phyloP scores from a whole-genome alignment of 1,284 basidiomycete genomes.

The Tylopilus sp. region DNA sequence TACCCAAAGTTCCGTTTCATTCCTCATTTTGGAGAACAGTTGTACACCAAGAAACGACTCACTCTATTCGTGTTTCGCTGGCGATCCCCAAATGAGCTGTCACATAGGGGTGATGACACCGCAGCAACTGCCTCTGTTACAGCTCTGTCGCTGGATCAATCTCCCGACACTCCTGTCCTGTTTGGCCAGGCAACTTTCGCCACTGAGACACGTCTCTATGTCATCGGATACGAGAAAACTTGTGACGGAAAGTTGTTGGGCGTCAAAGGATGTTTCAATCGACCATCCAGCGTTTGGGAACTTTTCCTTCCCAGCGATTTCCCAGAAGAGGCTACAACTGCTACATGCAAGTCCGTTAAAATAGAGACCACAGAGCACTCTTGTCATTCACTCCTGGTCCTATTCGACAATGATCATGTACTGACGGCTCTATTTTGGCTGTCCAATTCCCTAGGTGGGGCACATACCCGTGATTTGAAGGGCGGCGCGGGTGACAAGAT shows the following conservation, averaged over 20 bases:
- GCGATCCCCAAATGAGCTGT: constrained; percentile 15
- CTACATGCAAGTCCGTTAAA: constrained; percentile 30
- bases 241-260: constrained; percentile 58
- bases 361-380: constrained; percentile 44
- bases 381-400: constrained; percentile 54
- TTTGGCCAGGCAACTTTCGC: constrained; percentile 59
- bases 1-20: constrained; percentile 49
- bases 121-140: constrained; percentile 7
- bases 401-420: constrained; percentile 31
- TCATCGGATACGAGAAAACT: constrained; percentile 59
- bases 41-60: constrained; percentile 47
- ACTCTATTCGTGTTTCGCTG: constrained; percentile 49
- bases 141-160: constrained; percentile 17
- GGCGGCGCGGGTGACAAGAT: constrained; percentile 7
- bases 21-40: constrained; percentile 55
- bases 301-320: constrained; percentile 27
- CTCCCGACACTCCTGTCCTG: constrained; percentile 22
- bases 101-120: not conserved
- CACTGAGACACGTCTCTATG: constrained; percentile 44
- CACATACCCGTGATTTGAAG: constrained; percentile 46
- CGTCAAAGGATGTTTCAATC: constrained; percentile 59
- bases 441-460: constrained; percentile 51
- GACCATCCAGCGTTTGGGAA: constrained; percentile 56
- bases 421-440: constrained; percentile 49
- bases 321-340: not conserved